Evolutionary conservation across 2,329 filamentous ascomycete genomes (phyloP), one percentile per base, ranked within the genome.

Genomic region (Pestalotiopsis sp.): DNA sequence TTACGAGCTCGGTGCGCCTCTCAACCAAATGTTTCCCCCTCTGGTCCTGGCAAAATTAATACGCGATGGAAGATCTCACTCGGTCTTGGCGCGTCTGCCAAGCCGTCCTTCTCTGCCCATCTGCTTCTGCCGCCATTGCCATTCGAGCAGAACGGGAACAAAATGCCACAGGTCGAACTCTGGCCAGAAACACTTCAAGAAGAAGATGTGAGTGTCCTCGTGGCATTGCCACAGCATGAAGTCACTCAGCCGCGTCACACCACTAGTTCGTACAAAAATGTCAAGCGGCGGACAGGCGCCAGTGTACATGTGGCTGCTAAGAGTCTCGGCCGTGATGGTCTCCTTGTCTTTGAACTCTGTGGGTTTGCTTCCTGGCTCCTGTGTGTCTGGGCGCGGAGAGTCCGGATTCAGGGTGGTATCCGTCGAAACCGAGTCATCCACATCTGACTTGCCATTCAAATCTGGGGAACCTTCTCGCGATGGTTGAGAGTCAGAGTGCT

Each of bases 191-290:
- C 93, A 96, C 75, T 97, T 89, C 68, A 98, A 82, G 78, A 98
- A 99, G 69, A 97, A 93, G 72, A 99, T 92, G 70, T 97, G 92
- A 0, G 96, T 98, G 71, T 95, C 87, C 77, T 97, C 90, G 77
- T 98, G 95, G 75, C 93, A 96, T 81, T 99, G 96, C 96, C 96
- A 99, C 41, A 99, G 90, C 95, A 99, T 96, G 76, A 98, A 99
- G 79, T 99, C 96, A 77, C 94, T 98, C 69, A 99, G 84, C 63
- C 96, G 88, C 80, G 95, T 92, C 14, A 99, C 96, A 36, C 95
- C 95, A 71, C 94, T 98, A 4, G 96, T 99, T 64, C 96, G 90
- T 64, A 99, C 88, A 67, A 99, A 90, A 13, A 99, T 87, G 77
- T 99, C 96, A 57, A 98, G 84, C 0, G 96, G 96, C 17, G 96